Percentiles rank a stretch among this genome's conserved stretches.
Evolutionary conservation across 257 asterid species (phyloP).

Genomic region (Marsdenia floribunda): DNA sequence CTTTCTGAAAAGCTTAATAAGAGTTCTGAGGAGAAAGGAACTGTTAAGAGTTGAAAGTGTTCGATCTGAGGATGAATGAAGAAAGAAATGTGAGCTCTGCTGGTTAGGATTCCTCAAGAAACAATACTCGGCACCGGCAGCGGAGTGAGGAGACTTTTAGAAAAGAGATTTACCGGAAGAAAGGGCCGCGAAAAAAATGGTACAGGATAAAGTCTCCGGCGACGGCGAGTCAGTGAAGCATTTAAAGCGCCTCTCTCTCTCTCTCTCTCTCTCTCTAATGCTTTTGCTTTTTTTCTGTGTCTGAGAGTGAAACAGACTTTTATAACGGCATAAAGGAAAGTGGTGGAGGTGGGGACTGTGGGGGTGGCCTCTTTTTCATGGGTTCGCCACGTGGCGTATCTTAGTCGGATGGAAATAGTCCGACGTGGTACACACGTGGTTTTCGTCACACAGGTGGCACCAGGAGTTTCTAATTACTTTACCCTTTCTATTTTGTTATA

Average conservation of each 20-base stretch:
- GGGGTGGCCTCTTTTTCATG: slow-evolving; percentile 20
- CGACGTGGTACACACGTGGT: slow-evolving; percentile 27
- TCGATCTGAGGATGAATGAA: slow-evolving; percentile 25
- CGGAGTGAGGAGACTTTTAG: slow-evolving; percentile 1
- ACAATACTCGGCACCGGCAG: slow-evolving; percentile 8
- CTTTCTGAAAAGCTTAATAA: background rate
- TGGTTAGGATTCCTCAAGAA: slow-evolving; percentile 17
- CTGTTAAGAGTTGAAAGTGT: background rate
- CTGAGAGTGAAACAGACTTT: slow-evolving; percentile 28
- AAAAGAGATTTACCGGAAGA: slow-evolving; percentile 12
- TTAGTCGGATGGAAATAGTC: slow-evolving; percentile 3
- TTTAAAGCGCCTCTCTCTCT: slow-evolving; percentile 23
- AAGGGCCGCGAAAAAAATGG: slow-evolving; percentile 15
- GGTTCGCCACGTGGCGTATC: slow-evolving; percentile 28
- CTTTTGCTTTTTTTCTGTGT: slow-evolving; percentile 10
- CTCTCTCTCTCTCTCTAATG: slow-evolving; percentile 24
- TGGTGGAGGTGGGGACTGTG: slow-evolving; percentile 9
- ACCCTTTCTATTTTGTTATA: background rate
- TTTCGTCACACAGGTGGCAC: background rate
- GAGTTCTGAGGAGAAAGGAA: slow-evolving; percentile 4
- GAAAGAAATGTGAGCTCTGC: slow-evolving; percentile 11
- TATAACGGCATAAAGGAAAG: slow-evolving; percentile 40
- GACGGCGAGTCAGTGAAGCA: slow-evolving; percentile 31
- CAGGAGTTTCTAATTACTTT: background rate
- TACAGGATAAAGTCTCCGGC: slow-evolving; percentile 32